Percentiles rank a stretch among this genome's conserved stretches.
Conservation (phyloP, 108 stramenopile genomes). For the Aureococcus anophagefferens region DNA sequence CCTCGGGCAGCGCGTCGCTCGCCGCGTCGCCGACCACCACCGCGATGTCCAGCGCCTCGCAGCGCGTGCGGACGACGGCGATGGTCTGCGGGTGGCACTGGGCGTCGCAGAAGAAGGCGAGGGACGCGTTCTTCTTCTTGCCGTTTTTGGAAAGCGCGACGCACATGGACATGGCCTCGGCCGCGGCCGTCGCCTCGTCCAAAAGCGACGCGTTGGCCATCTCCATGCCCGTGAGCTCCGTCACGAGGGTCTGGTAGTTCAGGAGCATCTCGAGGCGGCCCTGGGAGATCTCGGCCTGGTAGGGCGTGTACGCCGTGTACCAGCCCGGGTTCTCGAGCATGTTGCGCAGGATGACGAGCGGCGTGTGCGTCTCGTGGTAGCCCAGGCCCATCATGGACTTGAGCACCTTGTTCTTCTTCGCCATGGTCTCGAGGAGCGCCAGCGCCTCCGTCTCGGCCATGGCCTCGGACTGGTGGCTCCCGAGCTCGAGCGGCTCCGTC, state of each 20-base stretch:
- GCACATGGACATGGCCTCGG: conserved; percentile 97
- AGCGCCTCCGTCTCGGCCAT: conserved; percentile 87
- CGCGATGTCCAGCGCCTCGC: conserved; percentile 73
- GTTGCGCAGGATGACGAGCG: conserved; percentile 88
- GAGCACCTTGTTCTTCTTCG: conserved; percentile 80
- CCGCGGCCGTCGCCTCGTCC: conserved; percentile 91
- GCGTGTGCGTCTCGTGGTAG: conserved; percentile 90
- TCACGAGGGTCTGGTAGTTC: conserved; percentile 96
- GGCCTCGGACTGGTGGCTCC: conserved; percentile 23
- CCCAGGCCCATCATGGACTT: conserved; percentile 96
- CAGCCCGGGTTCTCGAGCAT: conserved; percentile 98
- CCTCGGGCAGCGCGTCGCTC: conserved; percentile 47
- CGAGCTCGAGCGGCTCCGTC: conserved; percentile 56
- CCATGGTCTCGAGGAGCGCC: conserved; percentile 37
- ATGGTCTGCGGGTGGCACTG: conserved; percentile 96
- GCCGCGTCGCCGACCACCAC: conserved; percentile 75
- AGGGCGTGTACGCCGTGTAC: conserved; percentile 98
- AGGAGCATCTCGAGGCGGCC: conserved; percentile 96
- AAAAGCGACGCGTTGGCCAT: conserved; percentile 89
- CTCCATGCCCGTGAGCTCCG: conserved; percentile 93
- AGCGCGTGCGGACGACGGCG: conserved; percentile 81
- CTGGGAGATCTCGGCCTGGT: conserved; percentile 99
- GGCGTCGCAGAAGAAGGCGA: conserved; percentile 76
- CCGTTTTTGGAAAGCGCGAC: conserved; percentile 61
- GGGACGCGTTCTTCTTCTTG: conserved; percentile 1